Percentiles rank a stretch among this genome's conserved stretches.
Evolutionary conservation across 176 grass and related monocot species (phyloP).

Genomic region (Eleusine coracana): DNA sequence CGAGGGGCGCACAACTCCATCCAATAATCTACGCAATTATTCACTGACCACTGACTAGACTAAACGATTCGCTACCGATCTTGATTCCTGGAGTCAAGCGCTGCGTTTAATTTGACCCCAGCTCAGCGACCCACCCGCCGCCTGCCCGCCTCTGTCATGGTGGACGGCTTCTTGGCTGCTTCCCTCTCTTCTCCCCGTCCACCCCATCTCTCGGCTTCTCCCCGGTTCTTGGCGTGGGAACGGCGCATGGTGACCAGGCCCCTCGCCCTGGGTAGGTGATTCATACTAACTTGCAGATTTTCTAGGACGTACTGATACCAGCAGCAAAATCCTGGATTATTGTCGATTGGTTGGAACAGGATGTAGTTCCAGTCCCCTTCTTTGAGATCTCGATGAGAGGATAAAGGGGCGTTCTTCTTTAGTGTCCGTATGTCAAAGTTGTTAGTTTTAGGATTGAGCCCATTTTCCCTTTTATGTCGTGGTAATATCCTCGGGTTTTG

Average conservation of each 20-base stretch:
- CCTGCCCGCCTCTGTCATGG: too few relatives aligned
- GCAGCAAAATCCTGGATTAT: neutral
- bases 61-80: neutral
- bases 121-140: neutral
- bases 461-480: neutral
- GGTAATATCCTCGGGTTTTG: neutral
- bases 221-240: slow-evolving; percentile 5
- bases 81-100: slow-evolving; percentile 11
- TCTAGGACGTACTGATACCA: neutral
- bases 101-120: slow-evolving; percentile 15
- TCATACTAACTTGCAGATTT: neutral
- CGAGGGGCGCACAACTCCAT: too few relatives aligned
- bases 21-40: slow-evolving; percentile 17
- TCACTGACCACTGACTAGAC: slow-evolving; percentile 7
- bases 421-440: neutral
- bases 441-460: neutral
- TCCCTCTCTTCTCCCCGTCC: slow-evolving; percentile 7
- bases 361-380: neutral
- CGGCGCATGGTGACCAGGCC: neutral
- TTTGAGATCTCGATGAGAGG: slow-evolving; percentile 6
- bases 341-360: neutral
- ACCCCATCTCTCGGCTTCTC: neutral
- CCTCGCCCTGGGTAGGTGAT: neutral
- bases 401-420: neutral
- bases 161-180: slow-evolving; percentile 25